Conservation (phyloP, 306 rosid species). For the Ammopiptanthus mongolicus region DNA sequence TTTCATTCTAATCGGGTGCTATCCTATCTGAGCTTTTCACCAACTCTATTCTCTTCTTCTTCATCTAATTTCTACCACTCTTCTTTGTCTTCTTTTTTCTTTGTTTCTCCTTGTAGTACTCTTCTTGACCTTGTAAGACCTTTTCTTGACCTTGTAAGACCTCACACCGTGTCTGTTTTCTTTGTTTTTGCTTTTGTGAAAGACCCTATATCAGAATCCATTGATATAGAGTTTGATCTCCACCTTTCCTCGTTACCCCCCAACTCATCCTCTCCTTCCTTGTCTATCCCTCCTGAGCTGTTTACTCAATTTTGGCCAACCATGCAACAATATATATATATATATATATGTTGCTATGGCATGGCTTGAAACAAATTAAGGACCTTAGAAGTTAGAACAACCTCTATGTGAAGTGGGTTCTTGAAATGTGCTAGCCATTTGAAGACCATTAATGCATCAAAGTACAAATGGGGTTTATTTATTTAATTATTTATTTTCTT, state of each 20-base stretch:
- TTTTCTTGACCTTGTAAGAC: conserved; percentile 99
- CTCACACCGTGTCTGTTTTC: conserved; percentile 18
- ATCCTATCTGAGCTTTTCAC: conserved; percentile 90
- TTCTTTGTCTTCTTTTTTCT: background rate
- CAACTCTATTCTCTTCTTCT: background rate
- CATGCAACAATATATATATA: background rate
- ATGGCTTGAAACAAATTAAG: conserved; percentile 6
- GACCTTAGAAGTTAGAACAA: background rate
- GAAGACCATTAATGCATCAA: conserved; percentile 14
- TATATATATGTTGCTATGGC: background rate
- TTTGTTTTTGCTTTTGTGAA: background rate
- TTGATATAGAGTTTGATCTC: conserved; percentile 32
- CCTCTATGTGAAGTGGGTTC: background rate
- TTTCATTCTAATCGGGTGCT: conserved; percentile 49
- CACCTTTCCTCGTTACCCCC: conserved; percentile 27
- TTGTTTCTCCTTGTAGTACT: background rate
- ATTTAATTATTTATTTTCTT: background rate
- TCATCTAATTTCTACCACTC: conserved; percentile 8
- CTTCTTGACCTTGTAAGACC: conserved; percentile 99
- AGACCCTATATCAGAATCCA: conserved; percentile 23
- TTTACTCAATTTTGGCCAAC: conserved; percentile 22
- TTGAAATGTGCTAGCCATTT: conserved; percentile 14
- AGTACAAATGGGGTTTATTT: background rate
- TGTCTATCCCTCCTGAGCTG: conserved; percentile 99
- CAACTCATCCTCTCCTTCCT: conserved; percentile 83